These are phyloP conservation scores for Stylonectria norvegica DNA, from an alignment of 2,329 filamentous ascomycete species.

Conservation along the genomic window DNA sequence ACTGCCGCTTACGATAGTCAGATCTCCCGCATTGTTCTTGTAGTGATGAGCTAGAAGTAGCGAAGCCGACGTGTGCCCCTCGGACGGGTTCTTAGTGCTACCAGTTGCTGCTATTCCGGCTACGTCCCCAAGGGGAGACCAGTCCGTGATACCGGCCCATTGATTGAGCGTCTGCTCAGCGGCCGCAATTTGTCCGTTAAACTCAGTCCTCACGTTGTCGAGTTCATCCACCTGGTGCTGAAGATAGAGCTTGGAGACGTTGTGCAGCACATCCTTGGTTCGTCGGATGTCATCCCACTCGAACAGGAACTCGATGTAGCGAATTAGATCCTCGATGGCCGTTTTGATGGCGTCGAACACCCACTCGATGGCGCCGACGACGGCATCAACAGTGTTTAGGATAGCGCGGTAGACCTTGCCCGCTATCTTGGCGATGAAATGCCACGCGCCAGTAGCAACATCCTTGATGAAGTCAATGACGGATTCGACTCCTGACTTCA, in stretches of 20 bases:
- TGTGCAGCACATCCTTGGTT: constrained; percentile 1
- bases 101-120: too few species aligned
- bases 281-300: constrained; percentile 1
- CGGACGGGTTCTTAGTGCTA: too few species aligned
- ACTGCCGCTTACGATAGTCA: too few species aligned
- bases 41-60: too few species aligned
- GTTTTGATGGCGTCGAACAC: neutral
- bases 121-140: too few species aligned
- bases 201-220: too few species aligned
- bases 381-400: constrained; percentile 1
- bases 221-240: neutral
- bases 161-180: too few species aligned
- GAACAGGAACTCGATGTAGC: constrained; percentile 1
- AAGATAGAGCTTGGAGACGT: neutral
- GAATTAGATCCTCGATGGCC: neutral
- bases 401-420: constrained; percentile 1
- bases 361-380: constrained; percentile 3
- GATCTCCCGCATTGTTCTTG: too few species aligned
- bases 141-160: too few species aligned
- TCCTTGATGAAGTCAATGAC: neutral
- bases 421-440: constrained; percentile 1
- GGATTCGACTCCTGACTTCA: neutral
- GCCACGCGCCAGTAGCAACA: neutral
- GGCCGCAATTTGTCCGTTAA: too few species aligned
- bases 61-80: too few species aligned